phyloP scores from a whole-genome alignment of 2,329 filamentous ascomycete genomes.

The Fusarium sp. region DNA sequence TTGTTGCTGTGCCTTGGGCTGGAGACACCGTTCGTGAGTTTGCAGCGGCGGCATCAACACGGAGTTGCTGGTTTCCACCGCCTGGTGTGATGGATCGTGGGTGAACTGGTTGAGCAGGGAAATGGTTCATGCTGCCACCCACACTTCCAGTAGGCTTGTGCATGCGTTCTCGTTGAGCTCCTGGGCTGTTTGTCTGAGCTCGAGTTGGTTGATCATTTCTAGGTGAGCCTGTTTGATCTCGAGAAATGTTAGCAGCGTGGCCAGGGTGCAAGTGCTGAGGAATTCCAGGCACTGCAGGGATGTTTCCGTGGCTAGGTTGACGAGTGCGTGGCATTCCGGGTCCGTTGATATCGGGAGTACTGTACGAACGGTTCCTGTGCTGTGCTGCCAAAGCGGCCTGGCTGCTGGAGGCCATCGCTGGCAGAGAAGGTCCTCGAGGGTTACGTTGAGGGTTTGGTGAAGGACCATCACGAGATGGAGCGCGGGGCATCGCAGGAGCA shows the following conservation, averaged over 20 bases:
- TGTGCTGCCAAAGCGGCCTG: constrained; percentile 67
- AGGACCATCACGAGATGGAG: constrained; percentile 80
- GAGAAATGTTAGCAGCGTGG: constrained; percentile 73
- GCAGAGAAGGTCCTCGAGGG: constrained; percentile 82
- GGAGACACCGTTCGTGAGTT: constrained; percentile 62
- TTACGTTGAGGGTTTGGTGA: constrained; percentile 74
- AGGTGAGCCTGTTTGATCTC: constrained; percentile 87
- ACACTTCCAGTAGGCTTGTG: constrained; percentile 62
- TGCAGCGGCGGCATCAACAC: constrained; percentile 54
- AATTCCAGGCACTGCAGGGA: constrained; percentile 81
- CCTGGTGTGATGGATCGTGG: constrained; percentile 61
- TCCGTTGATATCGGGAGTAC: constrained; percentile 92
- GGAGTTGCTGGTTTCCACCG: constrained; percentile 51
- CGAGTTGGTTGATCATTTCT: constrained; percentile 74
- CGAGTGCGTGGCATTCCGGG: constrained; percentile 69
- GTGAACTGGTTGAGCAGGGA: constrained; percentile 66
- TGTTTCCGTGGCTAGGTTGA: constrained; percentile 65
- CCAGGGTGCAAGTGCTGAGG: constrained; percentile 74
- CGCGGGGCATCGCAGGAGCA: constrained; percentile 85
- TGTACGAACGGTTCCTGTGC: constrained; percentile 87
- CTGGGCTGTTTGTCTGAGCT: constrained; percentile 77
- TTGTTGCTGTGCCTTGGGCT: constrained; percentile 53
- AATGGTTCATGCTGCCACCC: constrained; percentile 66
- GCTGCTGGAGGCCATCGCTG: constrained; percentile 72
- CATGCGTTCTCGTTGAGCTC: constrained; percentile 71